Evolutionary conservation across 345 rosid genomes (phyloP), one percentile per base, ranked within the genome.

Genomic region (Pugionium dolabratum): DNA sequence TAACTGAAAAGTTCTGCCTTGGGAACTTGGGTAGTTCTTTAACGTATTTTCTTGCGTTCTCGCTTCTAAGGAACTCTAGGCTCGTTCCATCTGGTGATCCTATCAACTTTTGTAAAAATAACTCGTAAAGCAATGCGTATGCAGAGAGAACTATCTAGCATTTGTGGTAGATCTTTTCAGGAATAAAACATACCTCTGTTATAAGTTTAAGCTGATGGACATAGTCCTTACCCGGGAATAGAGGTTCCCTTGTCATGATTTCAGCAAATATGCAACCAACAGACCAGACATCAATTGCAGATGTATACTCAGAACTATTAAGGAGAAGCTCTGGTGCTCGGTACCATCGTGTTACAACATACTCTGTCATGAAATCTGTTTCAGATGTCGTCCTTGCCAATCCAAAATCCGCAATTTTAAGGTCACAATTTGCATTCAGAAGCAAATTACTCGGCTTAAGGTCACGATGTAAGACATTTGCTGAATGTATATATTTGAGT

Each of bases 51-150:
- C 96, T 83, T 43, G 97, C 90, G 67, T 86, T 86, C 65, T 90
- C 84, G 55, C 97, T 88, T 66, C 95, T 84, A 30, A 94, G 86
- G 82, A 94, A 94, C 25, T 89, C 96, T 5, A 90, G 82, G 73
- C 97, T 86, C 45, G 78, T 75, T 6, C 83, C 92, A 73, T 90
- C 97, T 9, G 96, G 97, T 35, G 99, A 86, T 67, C 99, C 99
- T 79, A 94, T 80, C 76, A 94, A 82, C 99, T 93, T 26, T 57
- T 56, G 18, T 18, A 18, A 18, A 18, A 18, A 18, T 18, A 18
- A 18, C 18, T 18, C 18, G 18, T 18, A 18, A 18, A n/a, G n/a
- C 18, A 18, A 0, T 18, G 18, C 0, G 18, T 18, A 18, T 18
- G 18, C 7, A 30, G 2, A 31, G 3, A 30, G 2, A 51, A 25